Conservation (phyloP, 2,329 filamentous ascomycete genomes). For the Ophiostoma ulmi region DNA sequence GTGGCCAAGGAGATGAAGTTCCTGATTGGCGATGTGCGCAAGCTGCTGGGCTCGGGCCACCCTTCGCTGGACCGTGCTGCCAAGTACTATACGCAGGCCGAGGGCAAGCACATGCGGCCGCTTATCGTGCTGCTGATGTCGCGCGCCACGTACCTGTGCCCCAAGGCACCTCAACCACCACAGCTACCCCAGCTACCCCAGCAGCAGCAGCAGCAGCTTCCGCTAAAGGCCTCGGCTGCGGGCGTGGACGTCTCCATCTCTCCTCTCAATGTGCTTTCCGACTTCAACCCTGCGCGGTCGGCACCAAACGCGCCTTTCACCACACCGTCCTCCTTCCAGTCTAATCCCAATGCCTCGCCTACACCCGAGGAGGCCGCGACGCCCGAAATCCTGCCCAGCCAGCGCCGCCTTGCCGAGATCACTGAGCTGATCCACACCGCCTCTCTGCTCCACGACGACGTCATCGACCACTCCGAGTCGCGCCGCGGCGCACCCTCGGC, state of each 20-base stretch:
- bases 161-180: conserved; percentile 46
- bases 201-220: conserved; percentile 28
- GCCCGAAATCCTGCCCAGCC: conserved; percentile 79
- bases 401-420: conserved; percentile 89
- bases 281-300: conserved; percentile 63
- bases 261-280: conserved; percentile 58
- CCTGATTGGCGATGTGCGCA: conserved; percentile 85
- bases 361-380: conserved; percentile 37
- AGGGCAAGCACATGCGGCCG: conserved; percentile 94
- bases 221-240: conserved; percentile 40
- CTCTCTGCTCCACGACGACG: conserved; percentile 94
- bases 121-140: conserved; percentile 96
- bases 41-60: conserved; percentile 89
- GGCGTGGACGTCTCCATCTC: conserved; percentile 52
- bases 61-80: conserved; percentile 90
- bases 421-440: conserved; percentile 97
- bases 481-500: conserved; percentile 80
- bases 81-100: conserved; percentile 95
- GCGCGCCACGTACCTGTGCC: conserved; percentile 75
- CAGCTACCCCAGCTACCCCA: conserved; percentile 36
- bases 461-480: conserved; percentile 87
- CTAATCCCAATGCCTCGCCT: conserved; percentile 31
- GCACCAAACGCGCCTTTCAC: background rate
- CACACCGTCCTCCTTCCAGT: background rate
- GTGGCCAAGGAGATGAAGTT: conserved; percentile 97